Evolutionary conservation across 176 grass and related monocot genomes (phyloP).

Genomic region (Calamus simplicifolius): DNA sequence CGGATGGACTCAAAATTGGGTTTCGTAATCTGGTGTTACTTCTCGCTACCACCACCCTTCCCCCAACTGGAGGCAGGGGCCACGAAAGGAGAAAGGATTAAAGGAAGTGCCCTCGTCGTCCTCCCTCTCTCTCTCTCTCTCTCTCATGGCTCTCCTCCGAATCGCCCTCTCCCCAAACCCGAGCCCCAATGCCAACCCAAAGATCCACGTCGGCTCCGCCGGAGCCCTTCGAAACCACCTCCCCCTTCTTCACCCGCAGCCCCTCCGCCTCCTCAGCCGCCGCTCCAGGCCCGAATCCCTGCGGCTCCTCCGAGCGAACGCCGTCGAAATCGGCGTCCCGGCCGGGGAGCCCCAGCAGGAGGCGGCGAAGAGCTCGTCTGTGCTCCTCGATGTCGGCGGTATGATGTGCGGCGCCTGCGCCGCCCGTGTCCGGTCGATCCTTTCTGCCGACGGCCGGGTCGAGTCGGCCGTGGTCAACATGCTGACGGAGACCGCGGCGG

Average conservation of each 20-base stretch:
- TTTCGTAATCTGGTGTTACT: no score
- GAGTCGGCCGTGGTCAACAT: conserved; percentile 79
- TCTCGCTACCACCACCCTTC: no score
- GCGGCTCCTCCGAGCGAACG: conserved; percentile 24
- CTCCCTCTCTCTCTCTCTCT: no score
- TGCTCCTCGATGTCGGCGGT: conserved; percentile 75
- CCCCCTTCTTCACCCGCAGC: no score
- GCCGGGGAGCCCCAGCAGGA: conserved; percentile 3
- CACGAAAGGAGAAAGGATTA: no score
- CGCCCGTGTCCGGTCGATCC: conserved; percentile 67
- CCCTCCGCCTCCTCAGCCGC: conserved; percentile 1
- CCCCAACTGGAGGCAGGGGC: no score
- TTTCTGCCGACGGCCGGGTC: conserved; percentile 59
- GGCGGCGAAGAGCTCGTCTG: conserved; percentile 15
- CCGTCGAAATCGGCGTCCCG: conserved; percentile 13
- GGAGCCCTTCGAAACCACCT: neutral
- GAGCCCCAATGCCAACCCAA: conserved; percentile 5
- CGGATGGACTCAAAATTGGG: no score
- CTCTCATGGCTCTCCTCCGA: conserved; percentile 41
- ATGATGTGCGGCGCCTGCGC: conserved; percentile 98
- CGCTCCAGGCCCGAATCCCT: conserved; percentile 9
- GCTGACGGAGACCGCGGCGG: conserved; percentile 75
- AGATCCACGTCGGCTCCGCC: neutral
- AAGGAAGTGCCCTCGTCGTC: no score
- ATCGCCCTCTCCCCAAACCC: conserved; percentile 3